Conservation (phyloP, 2,329 filamentous ascomycete genomes). For the Xylariaceae sp. region DNA sequence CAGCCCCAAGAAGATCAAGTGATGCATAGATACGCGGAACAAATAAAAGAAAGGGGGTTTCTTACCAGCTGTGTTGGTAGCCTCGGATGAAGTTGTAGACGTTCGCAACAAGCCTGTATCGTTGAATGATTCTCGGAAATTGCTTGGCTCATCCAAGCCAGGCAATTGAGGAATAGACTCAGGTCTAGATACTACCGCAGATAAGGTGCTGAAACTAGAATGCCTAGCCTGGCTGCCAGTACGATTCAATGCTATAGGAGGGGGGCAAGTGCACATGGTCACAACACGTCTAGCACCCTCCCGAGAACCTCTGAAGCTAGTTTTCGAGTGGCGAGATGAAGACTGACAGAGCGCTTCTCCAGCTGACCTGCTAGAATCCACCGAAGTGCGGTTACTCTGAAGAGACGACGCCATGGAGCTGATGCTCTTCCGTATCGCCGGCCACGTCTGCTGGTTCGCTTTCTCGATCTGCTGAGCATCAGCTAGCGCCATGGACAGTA, state of each 20-base stretch:
- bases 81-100: slow-evolving; percentile 12
- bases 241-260: neutral
- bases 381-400: slow-evolving; percentile 24
- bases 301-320: neutral
- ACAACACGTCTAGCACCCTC: slow-evolving; percentile 8
- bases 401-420: slow-evolving; percentile 35
- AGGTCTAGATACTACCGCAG: slow-evolving; percentile 9
- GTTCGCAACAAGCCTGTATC: slow-evolving; percentile 25
- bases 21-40: neutral
- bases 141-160: slow-evolving; percentile 25
- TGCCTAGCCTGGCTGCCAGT: slow-evolving; percentile 14
- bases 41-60: neutral
- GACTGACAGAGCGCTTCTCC: slow-evolving; percentile 5
- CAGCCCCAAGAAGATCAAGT: neutral
- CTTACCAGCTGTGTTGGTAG: slow-evolving; percentile 14
- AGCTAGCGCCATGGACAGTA: neutral
- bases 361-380: slow-evolving; percentile 9
- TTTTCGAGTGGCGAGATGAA: slow-evolving; percentile 4
- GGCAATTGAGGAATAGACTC: slow-evolving; percentile 32
- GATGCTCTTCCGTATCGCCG: slow-evolving; percentile 32
- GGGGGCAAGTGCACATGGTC: slow-evolving; percentile 18
- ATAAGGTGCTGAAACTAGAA: slow-evolving; percentile 26
- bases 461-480: slow-evolving; percentile 7
- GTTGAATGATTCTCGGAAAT: slow-evolving; percentile 23
- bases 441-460: slow-evolving; percentile 23